Base-by-base conservation (phyloP, 345 rosid species). In the Eucalyptus urophylla region DNA sequence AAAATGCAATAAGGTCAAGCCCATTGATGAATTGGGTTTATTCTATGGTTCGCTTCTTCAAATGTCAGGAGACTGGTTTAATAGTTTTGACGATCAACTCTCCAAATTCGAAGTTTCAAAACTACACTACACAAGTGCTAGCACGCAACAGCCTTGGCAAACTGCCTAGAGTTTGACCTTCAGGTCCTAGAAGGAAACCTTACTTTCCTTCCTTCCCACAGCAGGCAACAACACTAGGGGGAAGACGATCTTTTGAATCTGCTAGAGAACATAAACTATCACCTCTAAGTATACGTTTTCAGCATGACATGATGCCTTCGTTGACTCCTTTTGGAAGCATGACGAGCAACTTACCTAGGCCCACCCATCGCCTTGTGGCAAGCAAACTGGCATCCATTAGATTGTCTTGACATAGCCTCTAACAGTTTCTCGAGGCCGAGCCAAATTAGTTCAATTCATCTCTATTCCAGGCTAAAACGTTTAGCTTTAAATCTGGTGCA, bases 201-300 rank as follows among this genome's bases (percentile, higher is more conserved):
- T 62, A 29, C 33, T 29, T n/a, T 29, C 19, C 33, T 62, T 29
- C 33, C 72, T 29, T 29, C 9, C 9, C 33, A 62, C 17, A 14
- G 0, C 0, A 62, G 19, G 33, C 72, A 29, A 62, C 80, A 31
- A 31, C 56, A 7, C 1, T 3, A 0, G 56, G 53, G 54, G 56
- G 56, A 1, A 19, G 56, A 53, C 24, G 10, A 53, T 53, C 2
- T 53, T 0, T 53, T 0, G 56, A 53, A 19, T 53, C 0, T 17
- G 4, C 22, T 51, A 51, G 56, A 51, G 54, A 16, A 51, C 4
- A 6, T 51, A 51, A 51, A 8, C 21, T 51, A 51, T 51, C 54
- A 51, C 54, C 21, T 51, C 54, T 16, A 51, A 51, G 15, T 0
- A 3, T 50, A 50, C 3, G 19, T 50, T 50, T 50, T 50, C 1